These are phyloP conservation scores for Monosporozyma aerobia DNA, from an alignment of 805 yeast genomes.

Conservation along the genomic window DNA sequence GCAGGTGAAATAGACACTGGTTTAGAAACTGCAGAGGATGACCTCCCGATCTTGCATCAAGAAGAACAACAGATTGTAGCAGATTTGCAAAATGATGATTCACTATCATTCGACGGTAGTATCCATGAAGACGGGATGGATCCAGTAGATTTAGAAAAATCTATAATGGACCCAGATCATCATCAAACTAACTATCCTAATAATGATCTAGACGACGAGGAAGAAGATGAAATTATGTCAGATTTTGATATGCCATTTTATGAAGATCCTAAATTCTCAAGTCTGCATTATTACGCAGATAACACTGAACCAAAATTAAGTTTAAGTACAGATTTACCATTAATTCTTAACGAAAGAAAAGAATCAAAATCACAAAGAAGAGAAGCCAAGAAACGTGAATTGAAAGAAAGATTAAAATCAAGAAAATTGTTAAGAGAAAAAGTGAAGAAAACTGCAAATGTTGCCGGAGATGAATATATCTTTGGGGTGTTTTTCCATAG, in stretches of 20 bases:
- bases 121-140: conserved; percentile 27
- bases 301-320: conserved; percentile 28
- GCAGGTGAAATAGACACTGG: conserved; percentile 28
- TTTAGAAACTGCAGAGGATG: conserved; percentile 28
- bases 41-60: conserved; percentile 24
- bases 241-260: conserved; percentile 35
- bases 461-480: conserved; percentile 26
- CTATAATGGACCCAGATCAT: background rate
- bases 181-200: conserved; percentile 1
- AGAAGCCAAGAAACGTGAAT: conserved; percentile 24
- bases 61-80: conserved; percentile 27
- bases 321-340: conserved; percentile 28
- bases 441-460: conserved; percentile 33
- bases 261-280: conserved; percentile 33
- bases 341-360: conserved; percentile 26
- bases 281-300: conserved; percentile 26
- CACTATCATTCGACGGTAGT: conserved; percentile 27
- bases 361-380: conserved; percentile 18
- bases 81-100: conserved; percentile 27
- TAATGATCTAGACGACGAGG: conserved; percentile 24
- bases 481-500: conserved; percentile 29
- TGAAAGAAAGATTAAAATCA: conserved; percentile 24
- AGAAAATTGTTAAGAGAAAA: conserved; percentile 18
- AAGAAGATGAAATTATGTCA: conserved; percentile 26
- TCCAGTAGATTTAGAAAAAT: conserved; percentile 17